These are phyloP conservation scores for Pseudotsuga menziesii DNA, from an alignment of 75 land plant species.

Conservation along the genomic window DNA sequence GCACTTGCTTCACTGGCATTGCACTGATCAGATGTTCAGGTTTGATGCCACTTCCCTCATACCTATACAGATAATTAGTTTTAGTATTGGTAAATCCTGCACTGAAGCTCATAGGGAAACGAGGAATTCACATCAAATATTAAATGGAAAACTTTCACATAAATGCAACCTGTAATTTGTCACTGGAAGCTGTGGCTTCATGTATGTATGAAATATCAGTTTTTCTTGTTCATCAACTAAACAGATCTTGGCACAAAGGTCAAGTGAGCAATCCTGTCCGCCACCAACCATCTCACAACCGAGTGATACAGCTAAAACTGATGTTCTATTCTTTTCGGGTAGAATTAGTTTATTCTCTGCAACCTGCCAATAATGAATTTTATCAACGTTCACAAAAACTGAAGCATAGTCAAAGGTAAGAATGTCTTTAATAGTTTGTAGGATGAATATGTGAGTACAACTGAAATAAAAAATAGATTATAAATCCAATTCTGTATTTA, in stretches of 20 bases:
- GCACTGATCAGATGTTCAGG: slow-evolving; percentile 52
- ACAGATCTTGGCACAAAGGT: slow-evolving; percentile 34
- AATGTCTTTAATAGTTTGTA: no score
- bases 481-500: no score
- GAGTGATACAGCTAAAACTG: slow-evolving; percentile 42
- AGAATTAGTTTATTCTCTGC: background rate
- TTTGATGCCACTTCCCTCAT: slow-evolving; percentile 55
- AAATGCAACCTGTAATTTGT: slow-evolving; percentile 58
- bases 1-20: slow-evolving; percentile 52
- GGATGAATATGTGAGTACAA: no score
- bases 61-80: background rate
- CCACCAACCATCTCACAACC: slow-evolving; percentile 95
- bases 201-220: slow-evolving; percentile 55
- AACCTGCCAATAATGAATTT: background rate
- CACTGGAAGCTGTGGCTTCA: slow-evolving; percentile 58
- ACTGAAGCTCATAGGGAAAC: no score
- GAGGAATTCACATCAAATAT: no score
- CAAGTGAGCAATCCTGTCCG: slow-evolving; percentile 34
- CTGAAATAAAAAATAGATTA: no score
- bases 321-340: background rate
- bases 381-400: no score
- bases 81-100: no score
- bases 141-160: no score
- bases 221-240: slow-evolving; percentile 78
- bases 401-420: no score